Percentiles rank a stretch among this genome's conserved stretches.
Evolutionary conservation across 2,329 filamentous ascomycete species (phyloP).

Genomic region (Penicillium janthinellum): DNA sequence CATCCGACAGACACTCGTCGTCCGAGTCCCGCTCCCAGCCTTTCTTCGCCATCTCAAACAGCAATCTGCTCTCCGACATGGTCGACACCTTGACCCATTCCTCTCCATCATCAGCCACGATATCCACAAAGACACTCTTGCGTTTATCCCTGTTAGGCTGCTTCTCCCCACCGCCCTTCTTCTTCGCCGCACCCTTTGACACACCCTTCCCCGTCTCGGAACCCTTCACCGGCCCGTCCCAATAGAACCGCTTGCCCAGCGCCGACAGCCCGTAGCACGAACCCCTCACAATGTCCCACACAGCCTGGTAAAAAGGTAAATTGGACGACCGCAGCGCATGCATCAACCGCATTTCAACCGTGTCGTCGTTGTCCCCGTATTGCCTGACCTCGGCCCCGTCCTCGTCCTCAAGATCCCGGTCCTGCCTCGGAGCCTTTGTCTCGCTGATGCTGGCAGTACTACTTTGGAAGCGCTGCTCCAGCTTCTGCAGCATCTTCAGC

Average conservation of each 20-base stretch:
- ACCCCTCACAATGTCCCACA: slow-evolving; percentile 65
- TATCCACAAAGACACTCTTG: slow-evolving; percentile 62
- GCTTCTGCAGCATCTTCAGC: slow-evolving; percentile 50
- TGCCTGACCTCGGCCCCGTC: not conserved
- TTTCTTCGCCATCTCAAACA: slow-evolving; percentile 70
- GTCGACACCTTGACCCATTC: slow-evolving; percentile 72
- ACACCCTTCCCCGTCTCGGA: slow-evolving; percentile 6
- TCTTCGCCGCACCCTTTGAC: not conserved
- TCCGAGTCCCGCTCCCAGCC: slow-evolving; percentile 59
- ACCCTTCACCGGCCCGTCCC: slow-evolving; percentile 30
- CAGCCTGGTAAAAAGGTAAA: slow-evolving; percentile 63
- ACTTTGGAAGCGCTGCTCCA: slow-evolving; percentile 33
- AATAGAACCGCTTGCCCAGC: slow-evolving; percentile 61
- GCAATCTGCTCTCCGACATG: slow-evolving; percentile 62
- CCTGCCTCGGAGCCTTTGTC: not conserved
- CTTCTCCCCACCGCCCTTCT: slow-evolving; percentile 23
- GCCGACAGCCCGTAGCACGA: slow-evolving; percentile 56
- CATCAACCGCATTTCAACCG: slow-evolving; percentile 40
- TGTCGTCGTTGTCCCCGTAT: slow-evolving; percentile 9
- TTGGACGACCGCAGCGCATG: slow-evolving; percentile 67
- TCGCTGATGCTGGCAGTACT: not conserved
- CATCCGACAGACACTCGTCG: slow-evolving; percentile 45
- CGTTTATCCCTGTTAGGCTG: slow-evolving; percentile 45
- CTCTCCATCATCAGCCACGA: slow-evolving; percentile 63
- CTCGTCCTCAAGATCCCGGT: slow-evolving; percentile 13